Evolutionary conservation across 768 basidiomycete genomes (phyloP).

Genomic region (Boletus rubropictus): DNA sequence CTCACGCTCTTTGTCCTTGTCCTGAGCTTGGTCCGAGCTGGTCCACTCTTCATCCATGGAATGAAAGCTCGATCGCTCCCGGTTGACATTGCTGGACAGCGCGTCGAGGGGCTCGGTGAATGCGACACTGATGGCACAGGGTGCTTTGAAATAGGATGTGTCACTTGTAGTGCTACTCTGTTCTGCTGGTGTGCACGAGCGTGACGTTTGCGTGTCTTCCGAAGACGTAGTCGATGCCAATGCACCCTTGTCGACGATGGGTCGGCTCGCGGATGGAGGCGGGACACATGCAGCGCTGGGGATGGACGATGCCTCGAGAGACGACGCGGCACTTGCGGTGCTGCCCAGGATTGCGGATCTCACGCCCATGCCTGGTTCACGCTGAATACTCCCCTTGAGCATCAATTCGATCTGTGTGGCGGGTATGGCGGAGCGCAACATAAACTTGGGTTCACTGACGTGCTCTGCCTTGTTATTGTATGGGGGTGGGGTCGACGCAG

Average conservation of each 20-base stretch:
- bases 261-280: no score
- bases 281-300: no score
- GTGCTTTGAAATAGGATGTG: background rate
- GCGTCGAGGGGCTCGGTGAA: background rate
- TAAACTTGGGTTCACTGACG: conserved; percentile 29
- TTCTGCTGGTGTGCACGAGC: background rate
- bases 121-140: background rate
- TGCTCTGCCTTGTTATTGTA: background rate
- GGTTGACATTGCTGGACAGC: background rate
- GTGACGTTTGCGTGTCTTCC: background rate
- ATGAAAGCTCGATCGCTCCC: background rate
- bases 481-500: background rate
- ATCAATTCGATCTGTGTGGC: conserved; percentile 19
- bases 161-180: background rate
- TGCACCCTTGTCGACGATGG: no score
- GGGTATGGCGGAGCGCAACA: conserved; percentile 14
- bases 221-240: no score
- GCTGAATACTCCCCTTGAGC: conserved; percentile 26
- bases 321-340: no score
- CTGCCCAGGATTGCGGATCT: conserved; percentile 12
- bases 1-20: background rate
- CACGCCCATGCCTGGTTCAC: conserved; percentile 32
- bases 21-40: background rate
- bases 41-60: background rate
- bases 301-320: no score